These are phyloP conservation scores for Neocallimastix lanati DNA, from an alignment of 192 early-diverging fungal genomes.

Conservation along the genomic window DNA sequence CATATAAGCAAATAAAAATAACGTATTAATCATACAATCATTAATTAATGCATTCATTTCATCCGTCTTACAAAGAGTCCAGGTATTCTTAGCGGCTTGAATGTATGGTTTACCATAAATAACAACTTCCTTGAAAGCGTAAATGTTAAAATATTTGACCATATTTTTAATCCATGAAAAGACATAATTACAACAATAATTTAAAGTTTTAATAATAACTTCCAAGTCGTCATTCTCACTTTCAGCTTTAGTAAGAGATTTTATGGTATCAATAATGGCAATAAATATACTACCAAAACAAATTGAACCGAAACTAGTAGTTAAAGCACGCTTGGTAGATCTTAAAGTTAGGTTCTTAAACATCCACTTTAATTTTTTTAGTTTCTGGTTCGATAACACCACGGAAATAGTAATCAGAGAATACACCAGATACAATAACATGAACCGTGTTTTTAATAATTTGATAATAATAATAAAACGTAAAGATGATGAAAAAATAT, in stretches of 20 bases:
- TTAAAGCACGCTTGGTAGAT: slow-evolving; percentile 51
- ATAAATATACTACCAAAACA: slow-evolving; percentile 55
- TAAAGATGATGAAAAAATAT: too few relatives aligned
- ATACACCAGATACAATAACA: slow-evolving; percentile 58
- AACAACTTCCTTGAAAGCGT: slow-evolving; percentile 83
- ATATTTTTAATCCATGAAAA: slow-evolving; percentile 57
- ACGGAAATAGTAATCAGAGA: slow-evolving; percentile 61
- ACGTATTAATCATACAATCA: slow-evolving; percentile 72
- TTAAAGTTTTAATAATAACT: too few relatives aligned
- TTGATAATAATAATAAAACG: too few relatives aligned
- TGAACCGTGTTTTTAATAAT: slow-evolving; percentile 52
- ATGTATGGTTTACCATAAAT: slow-evolving; percentile 63
- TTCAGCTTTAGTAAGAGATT: slow-evolving; percentile 44
- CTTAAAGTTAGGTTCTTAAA: slow-evolving; percentile 32
- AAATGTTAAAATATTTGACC: slow-evolving; percentile 58
- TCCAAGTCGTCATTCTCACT: too few relatives aligned
- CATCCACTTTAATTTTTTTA: slow-evolving; percentile 31
- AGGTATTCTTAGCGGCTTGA: slow-evolving; percentile 50
- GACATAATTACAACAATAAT: slow-evolving; percentile 56
- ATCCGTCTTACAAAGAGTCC: slow-evolving; percentile 50
- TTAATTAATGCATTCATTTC: slow-evolving; percentile 59
- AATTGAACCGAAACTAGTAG: slow-evolving; percentile 61
- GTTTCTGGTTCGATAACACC: slow-evolving; percentile 20
- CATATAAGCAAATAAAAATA: slow-evolving; percentile 58
- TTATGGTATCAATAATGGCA: slow-evolving; percentile 21